These are phyloP conservation scores for Candida alai DNA, from an alignment of 805 yeast genomes.

Conservation along the genomic window DNA sequence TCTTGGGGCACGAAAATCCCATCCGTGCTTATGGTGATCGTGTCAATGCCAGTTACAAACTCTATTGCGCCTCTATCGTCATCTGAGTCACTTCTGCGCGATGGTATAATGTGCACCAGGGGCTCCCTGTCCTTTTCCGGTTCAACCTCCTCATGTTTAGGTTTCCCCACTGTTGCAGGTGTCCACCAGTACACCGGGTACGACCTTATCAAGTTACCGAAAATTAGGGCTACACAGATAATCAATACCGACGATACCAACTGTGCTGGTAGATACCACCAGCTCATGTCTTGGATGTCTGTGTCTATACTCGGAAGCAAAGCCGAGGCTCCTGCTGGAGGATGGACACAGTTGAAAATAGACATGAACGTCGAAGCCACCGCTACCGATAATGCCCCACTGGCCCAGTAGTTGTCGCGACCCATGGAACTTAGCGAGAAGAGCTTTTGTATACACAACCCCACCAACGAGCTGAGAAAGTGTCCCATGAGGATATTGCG, in stretches of 20 bases:
- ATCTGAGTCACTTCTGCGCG: too few relatives aligned
- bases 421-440: constrained; percentile 45
- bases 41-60: constrained; percentile 1
- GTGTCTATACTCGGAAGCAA: constrained; percentile 51
- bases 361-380: constrained; percentile 52
- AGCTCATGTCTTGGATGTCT: constrained; percentile 46
- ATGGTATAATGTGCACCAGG: too few relatives aligned
- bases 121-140: constrained; percentile 2
- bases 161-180: constrained; percentile 20
- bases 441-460: constrained; percentile 51
- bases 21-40: constrained; percentile 16
- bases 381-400: constrained; percentile 57
- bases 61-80: not conserved
- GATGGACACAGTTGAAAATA: constrained; percentile 55
- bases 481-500: constrained; percentile 56
- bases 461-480: constrained; percentile 48
- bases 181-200: constrained; percentile 67
- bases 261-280: constrained; percentile 64
- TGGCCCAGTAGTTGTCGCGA: constrained; percentile 47
- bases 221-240: constrained; percentile 46
- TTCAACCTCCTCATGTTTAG: not conserved
- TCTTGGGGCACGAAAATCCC: constrained; percentile 20
- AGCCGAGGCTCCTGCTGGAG: constrained; percentile 73
- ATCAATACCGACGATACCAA: constrained; percentile 47
- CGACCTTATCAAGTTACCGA: constrained; percentile 48